phyloP scores from a whole-genome alignment of 352 stramenopile genomes.

The Phytophthora sp. region DNA sequence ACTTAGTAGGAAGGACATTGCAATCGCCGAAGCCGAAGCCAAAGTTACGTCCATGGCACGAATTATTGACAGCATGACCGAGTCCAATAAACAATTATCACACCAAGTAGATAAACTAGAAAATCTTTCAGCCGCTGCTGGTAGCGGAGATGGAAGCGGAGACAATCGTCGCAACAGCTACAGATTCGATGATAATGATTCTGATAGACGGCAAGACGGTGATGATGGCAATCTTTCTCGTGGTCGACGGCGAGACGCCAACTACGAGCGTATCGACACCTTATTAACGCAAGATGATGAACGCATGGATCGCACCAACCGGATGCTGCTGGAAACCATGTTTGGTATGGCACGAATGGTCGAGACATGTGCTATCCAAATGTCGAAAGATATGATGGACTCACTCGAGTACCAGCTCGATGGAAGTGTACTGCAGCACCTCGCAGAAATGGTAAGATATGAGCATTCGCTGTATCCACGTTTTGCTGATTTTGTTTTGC shows the following conservation, averaged over 20 bases:
- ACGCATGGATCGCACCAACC: constrained; percentile 69
- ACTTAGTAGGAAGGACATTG: constrained; percentile 78
- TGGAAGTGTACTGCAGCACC: constrained; percentile 59
- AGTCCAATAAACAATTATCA: constrained; percentile 74
- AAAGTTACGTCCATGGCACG: constrained; percentile 76
- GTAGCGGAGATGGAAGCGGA: constrained; percentile 6
- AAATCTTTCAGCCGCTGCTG: constrained; percentile 40
- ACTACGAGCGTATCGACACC: constrained; percentile 67
- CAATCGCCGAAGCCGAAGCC: constrained; percentile 63
- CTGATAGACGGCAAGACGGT: background rate
- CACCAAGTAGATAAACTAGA: constrained; percentile 72
- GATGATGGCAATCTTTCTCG: background rate
- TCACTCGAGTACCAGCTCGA: constrained; percentile 81
- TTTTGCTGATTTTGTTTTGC: background rate
- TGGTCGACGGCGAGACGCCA: constrained; percentile 30
- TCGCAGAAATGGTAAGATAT: constrained; percentile 60
- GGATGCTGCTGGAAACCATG: constrained; percentile 82
- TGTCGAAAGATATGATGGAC: constrained; percentile 84
- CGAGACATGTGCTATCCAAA: constrained; percentile 83
- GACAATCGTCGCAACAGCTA: constrained; percentile 2
- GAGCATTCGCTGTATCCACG: background rate
- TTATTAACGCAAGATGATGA: constrained; percentile 57
- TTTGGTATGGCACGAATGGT: constrained; percentile 88
- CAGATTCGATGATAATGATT: constrained; percentile 7
- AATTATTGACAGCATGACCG: constrained; percentile 82